A percentile compares a stretch with the other conserved stretches of the same genome.
Evolutionary conservation across 495 filamentous ascomycete species (phyloP).

Genomic region (Aspergillus sparsus): DNA sequence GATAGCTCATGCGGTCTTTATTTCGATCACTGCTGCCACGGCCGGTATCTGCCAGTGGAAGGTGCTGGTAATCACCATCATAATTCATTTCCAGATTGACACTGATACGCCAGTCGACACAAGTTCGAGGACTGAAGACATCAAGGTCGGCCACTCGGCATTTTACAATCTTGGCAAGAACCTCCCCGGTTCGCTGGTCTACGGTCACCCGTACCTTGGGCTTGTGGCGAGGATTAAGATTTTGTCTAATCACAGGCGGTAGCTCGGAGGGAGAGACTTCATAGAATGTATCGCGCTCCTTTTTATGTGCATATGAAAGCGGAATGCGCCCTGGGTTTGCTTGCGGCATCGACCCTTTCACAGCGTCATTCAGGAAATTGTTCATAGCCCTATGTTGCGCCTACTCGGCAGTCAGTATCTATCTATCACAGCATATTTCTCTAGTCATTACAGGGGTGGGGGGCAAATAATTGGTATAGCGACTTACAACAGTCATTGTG

Average conservation of each 20-base stretch:
- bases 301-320: slow-evolving; percentile 77
- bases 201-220: slow-evolving; percentile 75
- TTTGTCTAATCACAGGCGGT: slow-evolving; percentile 55
- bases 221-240: slow-evolving; percentile 57
- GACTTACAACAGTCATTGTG: slow-evolving; percentile 78
- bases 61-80: slow-evolving; percentile 62
- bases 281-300: slow-evolving; percentile 79
- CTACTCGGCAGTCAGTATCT: slow-evolving; percentile 40
- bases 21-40: slow-evolving; percentile 60
- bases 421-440: not conserved
- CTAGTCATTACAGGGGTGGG: not conserved
- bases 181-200: slow-evolving; percentile 68
- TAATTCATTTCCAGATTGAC: slow-evolving; percentile 89
- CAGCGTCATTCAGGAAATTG: slow-evolving; percentile 71
- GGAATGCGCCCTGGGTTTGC: slow-evolving; percentile 56
- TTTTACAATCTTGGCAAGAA: slow-evolving; percentile 86
- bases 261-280: slow-evolving; percentile 64
- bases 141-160: slow-evolving; percentile 80
- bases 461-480: not conserved
- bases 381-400: slow-evolving; percentile 77
- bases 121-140: slow-evolving; percentile 68
- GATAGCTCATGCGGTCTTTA: slow-evolving; percentile 89
- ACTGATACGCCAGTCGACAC: slow-evolving; percentile 84
- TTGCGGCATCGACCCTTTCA: slow-evolving; percentile 49
- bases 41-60: slow-evolving; percentile 41